Percentiles rank a stretch among this genome's conserved stretches.
Evolutionary conservation across 1,284 basidiomycete genomes (phyloP).

Genomic region (Sporisorium exsertum): DNA sequence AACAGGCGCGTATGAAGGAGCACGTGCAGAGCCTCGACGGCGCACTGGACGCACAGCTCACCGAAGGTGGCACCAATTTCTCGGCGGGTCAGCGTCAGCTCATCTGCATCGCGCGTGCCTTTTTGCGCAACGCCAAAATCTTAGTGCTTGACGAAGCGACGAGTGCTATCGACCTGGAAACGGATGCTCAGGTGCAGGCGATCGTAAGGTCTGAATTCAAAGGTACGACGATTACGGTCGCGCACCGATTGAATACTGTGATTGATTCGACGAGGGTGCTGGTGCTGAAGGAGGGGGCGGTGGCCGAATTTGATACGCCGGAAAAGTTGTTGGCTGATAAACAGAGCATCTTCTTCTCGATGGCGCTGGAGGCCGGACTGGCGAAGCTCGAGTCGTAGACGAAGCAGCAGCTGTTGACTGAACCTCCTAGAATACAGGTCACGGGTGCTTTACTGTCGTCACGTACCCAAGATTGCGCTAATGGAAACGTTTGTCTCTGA

Average conservation of each 20-base stretch:
- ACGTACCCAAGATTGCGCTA: background rate
- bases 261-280: conserved; percentile 85
- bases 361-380: conserved; percentile 68
- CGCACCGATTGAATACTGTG: conserved; percentile 88
- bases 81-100: conserved; percentile 81
- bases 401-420: background rate
- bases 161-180: conserved; percentile 80
- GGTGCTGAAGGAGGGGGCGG: conserved; percentile 82
- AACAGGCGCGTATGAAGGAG: conserved; percentile 78
- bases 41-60: conserved; percentile 80
- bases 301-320: conserved; percentile 82
- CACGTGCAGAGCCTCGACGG: conserved; percentile 80
- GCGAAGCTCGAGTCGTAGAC: conserved; percentile 36
- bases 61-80: conserved; percentile 83
- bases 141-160: conserved; percentile 88
- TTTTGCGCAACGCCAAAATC: conserved; percentile 76
- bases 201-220: conserved; percentile 76
- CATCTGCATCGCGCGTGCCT: conserved; percentile 69
- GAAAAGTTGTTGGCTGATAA: conserved; percentile 75
- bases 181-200: conserved; percentile 84
- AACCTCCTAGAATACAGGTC: background rate
- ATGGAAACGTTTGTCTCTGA: background rate
- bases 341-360: conserved; percentile 68
- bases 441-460: no score
- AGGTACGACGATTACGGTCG: conserved; percentile 71